phyloP scores from a whole-genome alignment of 1,284 basidiomycete genomes.

The Pterulicium gracile region DNA sequence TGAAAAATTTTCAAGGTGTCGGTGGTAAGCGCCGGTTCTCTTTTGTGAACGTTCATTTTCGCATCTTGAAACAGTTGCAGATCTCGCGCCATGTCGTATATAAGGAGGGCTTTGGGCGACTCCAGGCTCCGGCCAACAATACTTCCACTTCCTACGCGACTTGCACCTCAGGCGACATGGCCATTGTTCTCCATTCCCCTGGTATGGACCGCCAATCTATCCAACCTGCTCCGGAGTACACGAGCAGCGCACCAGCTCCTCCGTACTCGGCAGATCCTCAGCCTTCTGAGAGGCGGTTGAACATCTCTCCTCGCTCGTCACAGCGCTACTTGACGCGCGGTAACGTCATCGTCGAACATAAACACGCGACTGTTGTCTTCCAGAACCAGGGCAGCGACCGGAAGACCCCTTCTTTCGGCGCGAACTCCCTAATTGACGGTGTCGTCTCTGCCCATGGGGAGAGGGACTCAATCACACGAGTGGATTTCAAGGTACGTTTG shows the following conservation, averaged over 20 bases:
- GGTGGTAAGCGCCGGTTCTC: no score
- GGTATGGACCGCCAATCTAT: background rate
- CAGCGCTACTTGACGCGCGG: background rate
- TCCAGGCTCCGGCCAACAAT: no score
- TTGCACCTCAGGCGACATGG: no score
- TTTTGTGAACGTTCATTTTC: no score
- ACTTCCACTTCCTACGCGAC: no score
- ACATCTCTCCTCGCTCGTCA: background rate
- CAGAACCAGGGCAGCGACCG: background rate
- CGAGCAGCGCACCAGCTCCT: background rate
- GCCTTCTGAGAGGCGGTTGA: background rate
- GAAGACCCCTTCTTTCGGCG: background rate
- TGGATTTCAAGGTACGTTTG: background rate
- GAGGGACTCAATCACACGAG: background rate
- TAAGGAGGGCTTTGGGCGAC: no score
- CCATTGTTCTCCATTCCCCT: no score
- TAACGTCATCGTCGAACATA: background rate
- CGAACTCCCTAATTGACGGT: background rate
- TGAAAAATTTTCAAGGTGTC: no score
- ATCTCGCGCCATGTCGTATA: no score
- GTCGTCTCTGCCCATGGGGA: background rate
- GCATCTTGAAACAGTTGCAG: no score
- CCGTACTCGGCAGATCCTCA: conserved; percentile 1
- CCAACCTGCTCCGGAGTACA: conserved; percentile 5
- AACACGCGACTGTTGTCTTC: background rate